Evolutionary conservation across 352 stramenopile genomes (phyloP).

Genomic region (Globisporangium orthogonon): DNA sequence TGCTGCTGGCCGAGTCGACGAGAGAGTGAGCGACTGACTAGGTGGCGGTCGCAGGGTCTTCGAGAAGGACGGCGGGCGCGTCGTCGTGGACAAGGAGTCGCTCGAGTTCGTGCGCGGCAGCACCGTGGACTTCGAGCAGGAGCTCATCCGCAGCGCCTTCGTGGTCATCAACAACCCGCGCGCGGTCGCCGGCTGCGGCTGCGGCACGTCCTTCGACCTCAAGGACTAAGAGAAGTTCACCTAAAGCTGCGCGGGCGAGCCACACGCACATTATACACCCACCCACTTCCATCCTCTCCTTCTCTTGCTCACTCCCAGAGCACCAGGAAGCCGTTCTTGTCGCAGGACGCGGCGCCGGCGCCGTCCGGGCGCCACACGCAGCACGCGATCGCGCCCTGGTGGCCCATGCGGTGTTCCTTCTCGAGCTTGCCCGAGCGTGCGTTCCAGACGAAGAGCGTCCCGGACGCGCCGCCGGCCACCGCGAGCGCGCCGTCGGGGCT

Average conservation of each 20-base stretch:
- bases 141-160: constrained; percentile 97
- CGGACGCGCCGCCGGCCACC: constrained; percentile 41
- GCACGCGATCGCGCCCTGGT: constrained; percentile 69
- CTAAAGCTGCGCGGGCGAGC: no score
- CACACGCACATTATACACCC: not conserved
- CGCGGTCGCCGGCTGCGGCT: constrained; percentile 95
- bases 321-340: constrained; percentile 80
- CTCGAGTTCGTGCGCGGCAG: constrained; percentile 91
- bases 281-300: not conserved
- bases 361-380: constrained; percentile 73
- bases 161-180: constrained; percentile 96
- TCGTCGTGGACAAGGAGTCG: constrained; percentile 91
- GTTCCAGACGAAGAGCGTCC: constrained; percentile 66
- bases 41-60: constrained; percentile 45
- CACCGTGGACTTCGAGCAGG: constrained; percentile 95
- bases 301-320: constrained; percentile 52
- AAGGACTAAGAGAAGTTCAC: constrained; percentile 71
- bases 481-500: constrained; percentile 60
- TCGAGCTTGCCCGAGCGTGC: constrained; percentile 38
- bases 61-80: constrained; percentile 75
- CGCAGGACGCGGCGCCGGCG: constrained; percentile 55
- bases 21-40: no score
- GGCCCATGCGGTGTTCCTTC: constrained; percentile 40
- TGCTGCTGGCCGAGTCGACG: no score
- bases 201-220: constrained; percentile 95